A percentile compares a stretch with the other conserved stretches of the same genome.
Evolutionary conservation across 345 rosid species (phyloP).

Genomic region (Acer negundo): DNA sequence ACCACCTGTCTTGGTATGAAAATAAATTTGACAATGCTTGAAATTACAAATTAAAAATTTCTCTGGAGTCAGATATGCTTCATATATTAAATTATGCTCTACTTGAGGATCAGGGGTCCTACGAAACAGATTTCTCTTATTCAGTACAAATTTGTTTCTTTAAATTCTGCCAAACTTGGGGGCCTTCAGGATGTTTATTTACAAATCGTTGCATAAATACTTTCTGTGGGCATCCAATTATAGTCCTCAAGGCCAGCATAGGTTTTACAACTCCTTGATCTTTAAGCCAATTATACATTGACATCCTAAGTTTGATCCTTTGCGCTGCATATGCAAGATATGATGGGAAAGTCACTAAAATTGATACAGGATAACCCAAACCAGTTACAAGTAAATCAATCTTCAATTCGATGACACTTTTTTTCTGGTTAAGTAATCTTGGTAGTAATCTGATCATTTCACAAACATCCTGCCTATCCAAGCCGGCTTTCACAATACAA

Average conservation of each 20-base stretch:
- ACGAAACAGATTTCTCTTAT: slow-evolving; percentile 4
- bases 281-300: slow-evolving; percentile 74
- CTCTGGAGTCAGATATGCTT: background rate
- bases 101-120: too few species aligned
- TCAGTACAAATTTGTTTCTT: slow-evolving; percentile 39
- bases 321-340: slow-evolving; percentile 45
- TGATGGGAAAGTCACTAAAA: slow-evolving; percentile 51
- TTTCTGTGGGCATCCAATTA: slow-evolving; percentile 46
- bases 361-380: slow-evolving; percentile 58
- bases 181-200: slow-evolving; percentile 58
- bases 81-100: too few species aligned
- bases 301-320: slow-evolving; percentile 57
- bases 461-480: slow-evolving; percentile 53
- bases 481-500: slow-evolving; percentile 58
- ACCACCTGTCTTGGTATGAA: too few species aligned
- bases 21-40: too few species aligned
- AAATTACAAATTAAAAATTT: too few species aligned
- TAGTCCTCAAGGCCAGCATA: slow-evolving; percentile 44
- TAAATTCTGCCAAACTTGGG: slow-evolving; percentile 56
- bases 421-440: slow-evolving; percentile 58
- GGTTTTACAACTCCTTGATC: slow-evolving; percentile 42
- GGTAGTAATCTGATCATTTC: slow-evolving; percentile 62
- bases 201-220: slow-evolving; percentile 44
- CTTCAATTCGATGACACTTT: slow-evolving; percentile 51
- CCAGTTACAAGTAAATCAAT: slow-evolving; percentile 48